Evolutionary conservation across 345 rosid genomes (phyloP).

Genomic region (Bruguiera sexangula): DNA sequence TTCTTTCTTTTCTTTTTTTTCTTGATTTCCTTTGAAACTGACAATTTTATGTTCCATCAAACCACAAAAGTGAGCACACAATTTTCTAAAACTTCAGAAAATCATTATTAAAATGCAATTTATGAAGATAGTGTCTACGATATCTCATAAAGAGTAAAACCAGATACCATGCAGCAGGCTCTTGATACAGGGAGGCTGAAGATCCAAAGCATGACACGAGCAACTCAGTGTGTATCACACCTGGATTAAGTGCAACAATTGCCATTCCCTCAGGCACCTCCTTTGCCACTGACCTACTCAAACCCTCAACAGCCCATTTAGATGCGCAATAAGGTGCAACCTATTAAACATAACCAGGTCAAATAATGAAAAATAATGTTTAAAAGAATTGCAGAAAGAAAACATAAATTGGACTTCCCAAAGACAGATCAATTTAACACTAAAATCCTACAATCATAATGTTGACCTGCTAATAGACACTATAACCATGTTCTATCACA

Average conservation of each 20-base stretch:
- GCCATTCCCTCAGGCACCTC: conserved; percentile 90
- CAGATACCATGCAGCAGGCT: conserved; percentile 83
- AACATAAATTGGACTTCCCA: background rate
- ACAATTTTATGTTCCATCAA: background rate
- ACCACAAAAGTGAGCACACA: background rate
- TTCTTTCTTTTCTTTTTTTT: background rate
- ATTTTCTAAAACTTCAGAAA: background rate
- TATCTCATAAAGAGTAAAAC: background rate
- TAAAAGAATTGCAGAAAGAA: background rate
- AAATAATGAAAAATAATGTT: background rate
- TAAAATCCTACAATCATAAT: too few species aligned
- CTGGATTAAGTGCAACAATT: conserved; percentile 79
- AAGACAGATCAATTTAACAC: too few species aligned
- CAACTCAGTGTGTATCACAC: conserved; percentile 91
- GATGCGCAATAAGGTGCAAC: conserved; percentile 99
- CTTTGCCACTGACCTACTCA: conserved; percentile 89
- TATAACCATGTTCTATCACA: background rate
- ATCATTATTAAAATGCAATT: too few species aligned
- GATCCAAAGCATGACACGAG: conserved; percentile 83
- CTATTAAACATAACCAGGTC: conserved; percentile 29
- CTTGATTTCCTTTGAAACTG: background rate
- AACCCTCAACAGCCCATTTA: conserved; percentile 96
- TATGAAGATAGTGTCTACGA: background rate
- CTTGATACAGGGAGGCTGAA: conserved; percentile 76
- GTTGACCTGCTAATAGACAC: background rate